A percentile compares a stretch with the other conserved stretches of the same genome.
These are phyloP conservation scores for Arthrinium puccinioides DNA, from an alignment of 2,329 filamentous ascomycete species.

Conservation along the genomic window DNA sequence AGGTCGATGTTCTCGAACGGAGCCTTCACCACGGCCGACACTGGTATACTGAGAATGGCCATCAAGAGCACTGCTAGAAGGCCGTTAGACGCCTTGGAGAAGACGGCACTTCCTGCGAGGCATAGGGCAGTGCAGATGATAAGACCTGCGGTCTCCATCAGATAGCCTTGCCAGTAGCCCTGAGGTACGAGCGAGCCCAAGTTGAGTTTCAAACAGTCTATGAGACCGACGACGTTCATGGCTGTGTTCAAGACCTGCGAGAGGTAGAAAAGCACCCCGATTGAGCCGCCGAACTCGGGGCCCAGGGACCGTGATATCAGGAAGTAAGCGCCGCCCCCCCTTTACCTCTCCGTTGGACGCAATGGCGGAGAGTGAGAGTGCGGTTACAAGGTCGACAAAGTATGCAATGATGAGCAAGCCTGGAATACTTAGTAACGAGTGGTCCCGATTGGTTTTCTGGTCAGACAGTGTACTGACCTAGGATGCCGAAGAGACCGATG, in stretches of 20 bases:
- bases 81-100: slow-evolving; percentile 73
- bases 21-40: slow-evolving; percentile 62
- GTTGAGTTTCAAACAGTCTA: slow-evolving; percentile 75
- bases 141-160: slow-evolving; percentile 66
- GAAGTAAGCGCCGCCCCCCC: slow-evolving; percentile 82
- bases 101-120: slow-evolving; percentile 71
- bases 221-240: slow-evolving; percentile 78
- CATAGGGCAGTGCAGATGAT: slow-evolving; percentile 68
- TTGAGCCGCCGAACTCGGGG: slow-evolving; percentile 83
- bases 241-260: slow-evolving; percentile 83
- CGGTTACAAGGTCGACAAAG: slow-evolving; percentile 73
- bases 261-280: slow-evolving; percentile 83
- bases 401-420: slow-evolving; percentile 71
- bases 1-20: slow-evolving; percentile 59
- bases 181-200: slow-evolving; percentile 61
- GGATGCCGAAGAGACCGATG: slow-evolving; percentile 69
- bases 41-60: slow-evolving; percentile 72
- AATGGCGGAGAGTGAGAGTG: slow-evolving; percentile 79
- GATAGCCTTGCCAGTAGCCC: slow-evolving; percentile 70
- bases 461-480: too few species aligned
- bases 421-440: slow-evolving; percentile 23
- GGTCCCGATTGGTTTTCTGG: not conserved
- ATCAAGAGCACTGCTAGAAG: slow-evolving; percentile 64
- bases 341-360: slow-evolving; percentile 85
- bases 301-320: slow-evolving; percentile 80